Base-by-base conservation (phyloP, 164 flowering plant genomes). In the Akebia trifoliata region DNA sequence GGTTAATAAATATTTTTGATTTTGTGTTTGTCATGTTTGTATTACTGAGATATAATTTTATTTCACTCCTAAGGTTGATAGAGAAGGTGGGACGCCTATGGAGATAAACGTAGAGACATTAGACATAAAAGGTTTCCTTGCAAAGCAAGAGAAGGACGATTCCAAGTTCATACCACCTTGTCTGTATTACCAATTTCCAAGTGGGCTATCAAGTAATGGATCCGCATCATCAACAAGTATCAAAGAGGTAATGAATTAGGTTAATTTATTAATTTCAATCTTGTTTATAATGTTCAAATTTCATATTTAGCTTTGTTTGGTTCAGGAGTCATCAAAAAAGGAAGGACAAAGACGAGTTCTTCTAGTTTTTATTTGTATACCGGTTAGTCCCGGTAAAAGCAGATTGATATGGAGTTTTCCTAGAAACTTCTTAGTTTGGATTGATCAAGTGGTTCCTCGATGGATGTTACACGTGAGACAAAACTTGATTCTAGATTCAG, bases 361-460 rank as follows among this genome's bases (percentile, higher is more conserved):
- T 61, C 59, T 82, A 32, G 64, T 87, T 49, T 87, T 91, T 56
- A 66, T 86, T 10, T 86, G 92, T 57, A 47, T 91, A 66, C 97
- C 96, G 6, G 96, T 91, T 32, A 80, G 88, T 69, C 96, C 96
- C 0, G 96, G 97, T 53, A 64, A 74, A 9, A 91, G 94, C 78
- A 82, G 97, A 74, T 59, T 91, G 66, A 86, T 91, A 67, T 86
- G 86, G 84, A 38, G 66, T 6, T 77, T 82, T 66, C 96, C 92
- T 0, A 86, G 96, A 67, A 91, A 91, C 52, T 84, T 82, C 70
- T 78, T 74, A 4, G 56, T 73, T 46, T 83, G 85, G 92, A 56
- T 84, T 32, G 94, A 86, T 44, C 69, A 62, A 49, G 20, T 91
- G 25, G 58, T 91, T 55, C 96, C 97, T 29, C 52, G 87, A 54